Percentiles rank a stretch among this genome's conserved stretches.
phyloP scores from a whole-genome alignment of 805 yeast genomes.

The Yarrowia sp. region DNA sequence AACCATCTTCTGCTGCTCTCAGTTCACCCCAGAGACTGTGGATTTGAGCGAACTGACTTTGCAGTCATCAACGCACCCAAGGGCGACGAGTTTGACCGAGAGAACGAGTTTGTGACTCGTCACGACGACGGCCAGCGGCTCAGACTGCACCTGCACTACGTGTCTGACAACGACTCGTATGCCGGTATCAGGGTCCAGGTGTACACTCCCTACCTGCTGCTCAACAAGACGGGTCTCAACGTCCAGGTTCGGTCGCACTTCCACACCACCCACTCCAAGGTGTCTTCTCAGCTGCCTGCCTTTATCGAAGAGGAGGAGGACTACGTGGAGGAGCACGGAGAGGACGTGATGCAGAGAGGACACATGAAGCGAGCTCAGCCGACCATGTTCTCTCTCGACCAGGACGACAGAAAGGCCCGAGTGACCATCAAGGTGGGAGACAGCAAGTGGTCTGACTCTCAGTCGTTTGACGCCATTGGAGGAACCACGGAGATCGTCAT shows the following conservation, averaged over 20 bases:
- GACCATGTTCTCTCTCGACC: constrained; percentile 83
- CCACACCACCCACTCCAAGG: constrained; percentile 59
- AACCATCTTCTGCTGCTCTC: constrained; percentile 74
- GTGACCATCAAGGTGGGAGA: constrained; percentile 71
- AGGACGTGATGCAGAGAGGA: constrained; percentile 48
- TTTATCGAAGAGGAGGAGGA: constrained; percentile 40
- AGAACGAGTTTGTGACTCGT: constrained; percentile 57
- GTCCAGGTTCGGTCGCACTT: constrained; percentile 62
- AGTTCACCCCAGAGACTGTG: constrained; percentile 61
- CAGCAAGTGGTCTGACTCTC: constrained; percentile 72
- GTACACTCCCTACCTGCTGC: constrained; percentile 83
- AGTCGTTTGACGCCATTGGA: constrained; percentile 91
- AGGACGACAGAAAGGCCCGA: constrained; percentile 65
- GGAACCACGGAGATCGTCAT: constrained; percentile 67
- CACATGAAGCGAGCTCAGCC: constrained; percentile 56
- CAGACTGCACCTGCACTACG: constrained; percentile 69
- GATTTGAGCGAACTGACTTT: constrained; percentile 70
- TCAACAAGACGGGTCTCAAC: constrained; percentile 79
- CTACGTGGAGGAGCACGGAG: constrained; percentile 43
- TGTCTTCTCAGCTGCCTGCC: constrained; percentile 40
- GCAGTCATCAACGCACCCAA: constrained; percentile 61
- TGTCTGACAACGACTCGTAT: constrained; percentile 54
- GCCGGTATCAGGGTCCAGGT: constrained; percentile 71
- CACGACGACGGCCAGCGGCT: constrained; percentile 72
- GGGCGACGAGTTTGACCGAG: constrained; percentile 61